phyloP scores from a whole-genome alignment of 495 filamentous ascomycete genomes.

The Penicillium parvum region DNA sequence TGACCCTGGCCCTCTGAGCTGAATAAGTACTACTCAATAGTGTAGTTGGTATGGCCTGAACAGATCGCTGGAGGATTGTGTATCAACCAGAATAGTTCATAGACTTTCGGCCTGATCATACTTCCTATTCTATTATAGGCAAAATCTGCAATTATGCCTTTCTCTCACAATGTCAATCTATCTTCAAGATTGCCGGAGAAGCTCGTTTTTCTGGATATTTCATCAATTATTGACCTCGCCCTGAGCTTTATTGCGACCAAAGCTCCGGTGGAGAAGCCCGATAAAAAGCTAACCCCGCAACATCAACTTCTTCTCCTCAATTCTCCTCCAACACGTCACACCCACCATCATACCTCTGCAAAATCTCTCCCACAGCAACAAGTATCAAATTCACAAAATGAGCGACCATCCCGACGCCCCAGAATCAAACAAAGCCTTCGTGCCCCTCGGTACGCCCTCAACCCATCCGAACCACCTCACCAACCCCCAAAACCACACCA shows the following conservation, averaged over 20 bases:
- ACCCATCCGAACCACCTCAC: no score
- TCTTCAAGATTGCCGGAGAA: neutral
- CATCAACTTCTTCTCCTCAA: neutral
- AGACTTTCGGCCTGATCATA: neutral
- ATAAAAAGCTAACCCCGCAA: slow-evolving; percentile 7
- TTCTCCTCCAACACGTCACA: no score
- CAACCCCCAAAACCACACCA: slow-evolving; percentile 4
- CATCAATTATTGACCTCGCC: no score
- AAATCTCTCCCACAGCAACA: no score
- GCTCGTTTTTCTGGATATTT: neutral
- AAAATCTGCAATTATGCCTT: no score
- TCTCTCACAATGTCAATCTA: no score
- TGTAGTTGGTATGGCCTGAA: neutral
- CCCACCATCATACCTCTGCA: no score
- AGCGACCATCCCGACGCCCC: slow-evolving; percentile 35
- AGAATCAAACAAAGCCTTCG: slow-evolving; percentile 43
- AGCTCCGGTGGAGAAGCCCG: slow-evolving; percentile 2
- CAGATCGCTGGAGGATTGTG: neutral
- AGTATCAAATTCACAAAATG: no score
- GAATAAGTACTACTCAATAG: neutral
- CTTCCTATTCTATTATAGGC: neutral
- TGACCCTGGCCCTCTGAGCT: neutral
- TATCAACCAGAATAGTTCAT: neutral
- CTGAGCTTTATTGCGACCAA: neutral
- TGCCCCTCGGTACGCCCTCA: slow-evolving; percentile 42